Percentiles rank a stretch among this genome's conserved stretches.
phyloP scores from a whole-genome alignment of 208 protist species.

The Lotmaria passim region DNA sequence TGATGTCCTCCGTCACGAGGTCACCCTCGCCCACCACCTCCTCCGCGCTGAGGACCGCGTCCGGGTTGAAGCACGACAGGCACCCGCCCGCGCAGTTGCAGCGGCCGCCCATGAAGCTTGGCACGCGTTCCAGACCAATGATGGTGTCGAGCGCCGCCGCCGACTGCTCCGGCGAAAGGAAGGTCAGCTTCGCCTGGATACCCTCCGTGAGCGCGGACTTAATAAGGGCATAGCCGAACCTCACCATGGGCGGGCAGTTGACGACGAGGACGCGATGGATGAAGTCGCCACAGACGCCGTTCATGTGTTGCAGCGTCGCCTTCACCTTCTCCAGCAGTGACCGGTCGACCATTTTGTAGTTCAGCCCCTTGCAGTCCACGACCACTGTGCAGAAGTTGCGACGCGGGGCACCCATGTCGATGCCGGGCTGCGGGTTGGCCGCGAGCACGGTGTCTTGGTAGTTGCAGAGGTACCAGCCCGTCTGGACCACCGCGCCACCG shows the following conservation, averaged over 20 bases:
- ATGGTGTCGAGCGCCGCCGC: slow-evolving; percentile 45
- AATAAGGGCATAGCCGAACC: slow-evolving; percentile 65
- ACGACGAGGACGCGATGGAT: slow-evolving; percentile 65
- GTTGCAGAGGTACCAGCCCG: slow-evolving; percentile 43
- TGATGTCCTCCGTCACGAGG: slow-evolving; percentile 58
- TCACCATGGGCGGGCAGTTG: slow-evolving; percentile 71
- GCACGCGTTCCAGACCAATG: slow-evolving; percentile 58
- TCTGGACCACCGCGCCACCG: slow-evolving; percentile 38
- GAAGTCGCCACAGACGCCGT: slow-evolving; percentile 55
- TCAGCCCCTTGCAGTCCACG: slow-evolving; percentile 56
- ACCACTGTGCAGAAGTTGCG: slow-evolving; percentile 57
- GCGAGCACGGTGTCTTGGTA: slow-evolving; percentile 49
- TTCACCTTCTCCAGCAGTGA: slow-evolving; percentile 62
- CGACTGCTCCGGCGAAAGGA: slow-evolving; percentile 53
- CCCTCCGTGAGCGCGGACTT: slow-evolving; percentile 50
- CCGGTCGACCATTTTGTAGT: slow-evolving; percentile 67
- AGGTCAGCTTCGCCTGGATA: slow-evolving; percentile 59
- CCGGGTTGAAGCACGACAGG: slow-evolving; percentile 49
- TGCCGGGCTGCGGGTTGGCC: slow-evolving; percentile 34
- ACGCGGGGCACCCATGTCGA: slow-evolving; percentile 36
- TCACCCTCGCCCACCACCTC: slow-evolving; percentile 42
- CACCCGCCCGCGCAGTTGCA: slow-evolving; percentile 65
- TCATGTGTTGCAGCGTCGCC: slow-evolving; percentile 41
- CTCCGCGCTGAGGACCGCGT: slow-evolving; percentile 24
- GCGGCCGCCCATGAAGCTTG: slow-evolving; percentile 60